Evolutionary conservation across 1,284 basidiomycete species (phyloP), one percentile per base, ranked within the genome.

Genomic region (Chiua sp.): DNA sequence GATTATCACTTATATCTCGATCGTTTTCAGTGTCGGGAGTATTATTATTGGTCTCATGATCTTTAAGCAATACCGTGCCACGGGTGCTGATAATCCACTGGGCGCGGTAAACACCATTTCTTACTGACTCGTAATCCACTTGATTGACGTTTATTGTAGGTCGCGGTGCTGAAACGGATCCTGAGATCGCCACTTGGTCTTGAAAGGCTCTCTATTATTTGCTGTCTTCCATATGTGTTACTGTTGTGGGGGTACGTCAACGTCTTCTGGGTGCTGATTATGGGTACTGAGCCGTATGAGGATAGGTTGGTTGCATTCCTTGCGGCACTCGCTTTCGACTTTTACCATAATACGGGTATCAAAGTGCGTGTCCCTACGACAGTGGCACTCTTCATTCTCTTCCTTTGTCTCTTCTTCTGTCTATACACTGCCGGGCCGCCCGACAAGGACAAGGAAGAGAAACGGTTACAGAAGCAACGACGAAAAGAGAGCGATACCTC

Each of bases 11-110:
- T 72, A 75, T n/a, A 59, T 71, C 26, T 75, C 71, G 20, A 73
- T 68, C 52, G 64, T 75, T 33, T 71, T 63, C 42, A 75, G 58
- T 15, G 62, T 60, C 22, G 71, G 74, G 23, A 72, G 71, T 28
- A 75, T 72, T 13, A 62, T 70, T 37, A 54, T 61, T 8, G 72
- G 74, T 56, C 71, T 72, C 5, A 55, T 62, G 42, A 74, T 72
- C 47, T 75, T 63, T 12, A 75, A 72, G 49, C 74, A 73, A 58
- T 72, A 72, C 47, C 71, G 71, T 47, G 74, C 74, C 42, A 75
- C 63, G 30, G 72, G 74, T 6, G 72, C 66, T 4, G 74, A 75
- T 51, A 72, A 68, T 4, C 74, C 74, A n/a, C 32, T 72, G 39
- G 68, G 62, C 63, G 72, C 73, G 53, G 71, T 72, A 67, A 61